Percentiles rank a stretch among this genome's conserved stretches.
Conservation (phyloP, 306 rosid species). For the Cucumis melo region DNA sequence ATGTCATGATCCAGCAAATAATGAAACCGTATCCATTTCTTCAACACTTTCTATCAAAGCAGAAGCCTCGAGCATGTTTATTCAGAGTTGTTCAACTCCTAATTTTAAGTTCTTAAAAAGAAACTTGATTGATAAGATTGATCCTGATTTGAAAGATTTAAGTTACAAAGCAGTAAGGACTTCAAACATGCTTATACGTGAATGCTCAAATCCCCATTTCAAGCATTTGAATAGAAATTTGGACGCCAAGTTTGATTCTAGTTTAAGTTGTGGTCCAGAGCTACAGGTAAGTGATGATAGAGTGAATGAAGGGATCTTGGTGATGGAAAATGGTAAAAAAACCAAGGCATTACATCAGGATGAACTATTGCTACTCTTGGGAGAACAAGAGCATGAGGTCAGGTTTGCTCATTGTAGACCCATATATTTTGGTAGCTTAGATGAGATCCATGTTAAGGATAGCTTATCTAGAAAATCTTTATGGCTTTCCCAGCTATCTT, state of each 20-base stretch:
- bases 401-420: conserved; percentile 31
- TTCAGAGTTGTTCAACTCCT: conserved; percentile 39
- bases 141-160: background rate
- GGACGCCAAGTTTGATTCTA: background rate
- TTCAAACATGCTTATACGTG: conserved; percentile 30
- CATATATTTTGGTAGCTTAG: conserved; percentile 12
- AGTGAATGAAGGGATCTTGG: conserved; percentile 54
- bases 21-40: conserved; percentile 43
- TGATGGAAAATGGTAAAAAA: conserved; percentile 36
- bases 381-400: conserved; percentile 34
- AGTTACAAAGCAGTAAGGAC: conserved; percentile 26
- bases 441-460: conserved; percentile 7
- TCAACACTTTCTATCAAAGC: conserved; percentile 46
- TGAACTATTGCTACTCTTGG: conserved; percentile 50
- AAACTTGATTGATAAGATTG: conserved; percentile 7
- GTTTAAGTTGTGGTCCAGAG: conserved; percentile 11
- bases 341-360: conserved; percentile 50
- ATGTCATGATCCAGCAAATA: conserved; percentile 67
- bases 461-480: conserved; percentile 2
- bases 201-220: conserved; percentile 51
- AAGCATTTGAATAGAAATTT: conserved; percentile 35
- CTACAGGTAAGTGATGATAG: conserved; percentile 58
- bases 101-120: conserved; percentile 54
- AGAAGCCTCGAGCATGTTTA: conserved; percentile 36
- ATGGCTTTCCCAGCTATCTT: conserved; percentile 21